phyloP scores from a whole-genome alignment of 2,329 filamentous ascomycete genomes.

The Verticillium isaacii region DNA sequence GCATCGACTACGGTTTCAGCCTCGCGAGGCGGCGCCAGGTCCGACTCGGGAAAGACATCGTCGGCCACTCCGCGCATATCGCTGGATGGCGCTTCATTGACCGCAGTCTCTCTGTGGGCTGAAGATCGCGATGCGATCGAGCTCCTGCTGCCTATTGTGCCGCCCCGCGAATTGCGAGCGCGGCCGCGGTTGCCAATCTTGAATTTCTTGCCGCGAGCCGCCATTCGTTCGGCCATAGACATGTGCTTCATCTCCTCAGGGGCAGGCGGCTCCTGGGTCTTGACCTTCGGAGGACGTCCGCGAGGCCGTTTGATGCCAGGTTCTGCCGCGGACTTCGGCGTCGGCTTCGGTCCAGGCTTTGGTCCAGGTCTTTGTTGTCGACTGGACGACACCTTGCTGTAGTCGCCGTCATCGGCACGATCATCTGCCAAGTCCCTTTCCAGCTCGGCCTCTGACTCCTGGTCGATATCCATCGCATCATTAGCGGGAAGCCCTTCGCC shows the following conservation, averaged over 20 bases:
- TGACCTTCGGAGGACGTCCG: background rate
- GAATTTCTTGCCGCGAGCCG: conserved; percentile 46
- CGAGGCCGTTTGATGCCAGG: background rate
- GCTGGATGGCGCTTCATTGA: background rate
- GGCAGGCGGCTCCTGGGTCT: conserved; percentile 4
- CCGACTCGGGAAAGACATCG: background rate
- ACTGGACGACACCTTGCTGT: background rate
- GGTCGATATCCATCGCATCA: conserved; percentile 16
- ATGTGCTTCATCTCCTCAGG: conserved; percentile 26
- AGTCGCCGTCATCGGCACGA: background rate
- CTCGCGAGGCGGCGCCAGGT: conserved; percentile 4
- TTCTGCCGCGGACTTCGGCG: background rate
- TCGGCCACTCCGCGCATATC: background rate
- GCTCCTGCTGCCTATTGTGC: background rate
- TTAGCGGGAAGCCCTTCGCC: conserved; percentile 1
- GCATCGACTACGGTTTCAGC: background rate
- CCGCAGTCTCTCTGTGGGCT: background rate
- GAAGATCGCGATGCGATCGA: background rate
- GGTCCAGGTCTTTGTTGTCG: conserved; percentile 1
- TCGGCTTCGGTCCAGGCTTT: background rate
- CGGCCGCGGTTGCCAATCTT: conserved; percentile 35
- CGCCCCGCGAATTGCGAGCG: background rate
- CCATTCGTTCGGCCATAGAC: conserved; percentile 56
- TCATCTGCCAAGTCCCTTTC: conserved; percentile 24
- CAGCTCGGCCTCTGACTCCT: conserved; percentile 29